These are phyloP conservation scores for Graphilbum sp. DNA, from an alignment of 2,329 filamentous ascomycete genomes.

Conservation along the genomic window DNA sequence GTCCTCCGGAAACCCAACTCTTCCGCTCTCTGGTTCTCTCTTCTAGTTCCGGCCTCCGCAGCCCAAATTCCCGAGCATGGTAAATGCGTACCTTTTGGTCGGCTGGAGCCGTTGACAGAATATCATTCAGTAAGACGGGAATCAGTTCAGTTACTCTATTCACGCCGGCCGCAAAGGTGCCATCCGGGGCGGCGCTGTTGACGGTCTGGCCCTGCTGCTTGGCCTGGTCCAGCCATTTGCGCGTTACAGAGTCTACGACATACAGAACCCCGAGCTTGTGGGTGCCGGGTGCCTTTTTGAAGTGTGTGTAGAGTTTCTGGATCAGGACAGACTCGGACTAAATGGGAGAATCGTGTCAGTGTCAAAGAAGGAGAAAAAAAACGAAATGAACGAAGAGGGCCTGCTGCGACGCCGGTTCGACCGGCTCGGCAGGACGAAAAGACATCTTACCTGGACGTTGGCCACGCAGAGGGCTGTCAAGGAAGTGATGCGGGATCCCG, in stretches of 20 bases:
- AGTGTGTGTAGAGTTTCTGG: slow-evolving; percentile 91
- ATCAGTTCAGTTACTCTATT: slow-evolving; percentile 93
- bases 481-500: slow-evolving; percentile 75
- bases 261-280: slow-evolving; percentile 99
- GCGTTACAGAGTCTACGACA: slow-evolving; percentile 99
- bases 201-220: slow-evolving; percentile 70
- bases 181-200: slow-evolving; percentile 67
- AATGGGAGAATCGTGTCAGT: slow-evolving; percentile 1
- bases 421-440: too few species aligned
- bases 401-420: too few species aligned
- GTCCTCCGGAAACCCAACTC: too few species aligned
- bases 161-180: slow-evolving; percentile 87
- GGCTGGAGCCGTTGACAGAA: slow-evolving; percentile 70
- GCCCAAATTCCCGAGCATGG: neutral
- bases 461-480: slow-evolving; percentile 77
- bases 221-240: slow-evolving; percentile 95
- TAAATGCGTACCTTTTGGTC: slow-evolving; percentile 91
- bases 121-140: slow-evolving; percentile 88
- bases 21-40: too few species aligned
- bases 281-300: slow-evolving; percentile 84
- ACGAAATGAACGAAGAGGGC: too few species aligned
- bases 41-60: too few species aligned
- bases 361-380: slow-evolving; percentile 1
- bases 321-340: slow-evolving; percentile 91
- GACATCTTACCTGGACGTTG: slow-evolving; percentile 66